phyloP scores from a whole-genome alignment of 129 eudicot species.

The Erigeron canadensis region DNA sequence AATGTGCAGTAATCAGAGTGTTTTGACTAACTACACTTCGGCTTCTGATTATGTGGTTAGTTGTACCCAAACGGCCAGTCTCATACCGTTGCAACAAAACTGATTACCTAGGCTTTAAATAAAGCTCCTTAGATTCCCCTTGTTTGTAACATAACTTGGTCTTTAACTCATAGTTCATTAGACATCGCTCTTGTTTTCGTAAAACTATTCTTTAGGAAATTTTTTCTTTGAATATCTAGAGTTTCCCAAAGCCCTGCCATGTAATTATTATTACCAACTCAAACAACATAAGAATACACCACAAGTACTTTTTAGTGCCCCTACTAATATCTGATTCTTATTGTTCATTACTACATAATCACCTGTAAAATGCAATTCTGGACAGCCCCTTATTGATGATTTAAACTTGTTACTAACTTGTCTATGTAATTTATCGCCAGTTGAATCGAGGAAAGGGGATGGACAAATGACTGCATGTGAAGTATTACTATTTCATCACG shows the following conservation, averaged over 20 bases:
- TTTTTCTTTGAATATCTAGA: too few relatives aligned
- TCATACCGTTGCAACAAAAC: neutral
- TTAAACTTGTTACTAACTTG: neutral
- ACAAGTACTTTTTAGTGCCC: too few relatives aligned
- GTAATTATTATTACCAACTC: too few relatives aligned
- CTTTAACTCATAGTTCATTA: too few relatives aligned
- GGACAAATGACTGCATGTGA: slow-evolving; percentile 69
- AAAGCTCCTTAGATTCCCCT: neutral
- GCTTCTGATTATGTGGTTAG: too few relatives aligned
- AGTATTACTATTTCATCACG: slow-evolving; percentile 78
- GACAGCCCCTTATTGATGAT: neutral
- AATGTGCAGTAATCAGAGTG: too few relatives aligned
- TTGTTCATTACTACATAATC: neutral
- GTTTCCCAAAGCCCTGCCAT: too few relatives aligned
- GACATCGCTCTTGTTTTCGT: too few relatives aligned
- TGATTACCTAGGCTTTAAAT: neutral
- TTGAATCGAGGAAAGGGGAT: slow-evolving; percentile 73
- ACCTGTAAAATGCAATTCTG: neutral
- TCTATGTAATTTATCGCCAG: slow-evolving; percentile 30
- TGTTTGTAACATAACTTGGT: too few relatives aligned
- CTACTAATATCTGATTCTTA: neutral
- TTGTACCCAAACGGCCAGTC: neutral
- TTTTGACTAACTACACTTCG: too few relatives aligned
- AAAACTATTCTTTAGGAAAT: too few relatives aligned
- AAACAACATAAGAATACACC: too few relatives aligned